Percentiles rank a stretch among this genome's conserved stretches.
Evolutionary conservation across 768 basidiomycete genomes (phyloP).

Genomic region (Termitomyces sp.): DNA sequence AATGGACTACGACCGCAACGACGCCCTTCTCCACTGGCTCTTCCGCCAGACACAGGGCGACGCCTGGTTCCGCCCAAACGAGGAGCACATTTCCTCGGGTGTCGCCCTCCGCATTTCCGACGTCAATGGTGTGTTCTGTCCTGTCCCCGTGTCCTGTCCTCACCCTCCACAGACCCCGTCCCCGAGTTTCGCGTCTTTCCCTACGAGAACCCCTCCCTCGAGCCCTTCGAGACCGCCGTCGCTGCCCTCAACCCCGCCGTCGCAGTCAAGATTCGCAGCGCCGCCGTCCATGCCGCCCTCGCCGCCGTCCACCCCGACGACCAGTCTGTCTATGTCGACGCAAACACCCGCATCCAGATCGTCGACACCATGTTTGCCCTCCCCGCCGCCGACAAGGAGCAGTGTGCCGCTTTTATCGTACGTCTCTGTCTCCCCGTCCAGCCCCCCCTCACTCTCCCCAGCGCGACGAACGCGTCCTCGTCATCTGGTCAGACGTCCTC

Average conservation of each 20-base stretch:
- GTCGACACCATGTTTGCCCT: conserved; percentile 74
- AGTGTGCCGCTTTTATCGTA: conserved; percentile 83
- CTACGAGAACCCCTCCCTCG: conserved; percentile 67
- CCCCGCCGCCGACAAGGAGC: conserved; percentile 79
- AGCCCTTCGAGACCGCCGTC: conserved; percentile 73
- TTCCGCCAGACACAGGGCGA: conserved; percentile 78
- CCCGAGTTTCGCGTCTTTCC: conserved; percentile 76
- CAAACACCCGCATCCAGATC: conserved; percentile 82
- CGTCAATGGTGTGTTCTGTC: conserved; percentile 27
- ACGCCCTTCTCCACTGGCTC: conserved; percentile 76
- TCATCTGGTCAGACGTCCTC: conserved; percentile 81
- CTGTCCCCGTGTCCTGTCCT: background rate
- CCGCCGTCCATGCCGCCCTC: conserved; percentile 76
- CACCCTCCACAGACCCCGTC: conserved; percentile 11
- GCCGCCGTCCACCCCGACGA: conserved; percentile 53
- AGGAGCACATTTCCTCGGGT: conserved; percentile 67
- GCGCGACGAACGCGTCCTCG: conserved; percentile 80
- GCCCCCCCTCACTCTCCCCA: conserved; percentile 17
- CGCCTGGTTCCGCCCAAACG: conserved; percentile 78
- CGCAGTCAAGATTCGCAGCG: conserved; percentile 74
- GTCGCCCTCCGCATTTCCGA: conserved; percentile 55
- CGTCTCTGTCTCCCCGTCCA: conserved; percentile 19
- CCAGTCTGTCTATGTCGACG: conserved; percentile 63
- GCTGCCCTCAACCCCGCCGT: conserved; percentile 74
- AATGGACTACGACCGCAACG: conserved; percentile 77